A percentile compares a stretch with the other conserved stretches of the same genome.
phyloP scores from a whole-genome alignment of 164 flowering plant genomes.

The Chimonanthus salicifolius region DNA sequence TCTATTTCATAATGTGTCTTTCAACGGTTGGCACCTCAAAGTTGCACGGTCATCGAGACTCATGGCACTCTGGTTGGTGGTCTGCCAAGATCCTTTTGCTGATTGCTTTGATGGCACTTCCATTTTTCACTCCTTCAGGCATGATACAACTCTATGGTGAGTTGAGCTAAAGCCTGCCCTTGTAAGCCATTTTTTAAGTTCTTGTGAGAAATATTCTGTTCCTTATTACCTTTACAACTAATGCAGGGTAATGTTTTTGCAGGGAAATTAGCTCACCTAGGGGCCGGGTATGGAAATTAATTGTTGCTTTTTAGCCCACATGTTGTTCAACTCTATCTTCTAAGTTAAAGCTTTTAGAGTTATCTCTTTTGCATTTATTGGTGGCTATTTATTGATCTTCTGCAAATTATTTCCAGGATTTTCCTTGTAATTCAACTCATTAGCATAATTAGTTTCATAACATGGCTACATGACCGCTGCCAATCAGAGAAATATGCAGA shows the following conservation, averaged over 20 bases:
- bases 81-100: slow-evolving; percentile 49
- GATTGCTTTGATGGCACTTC: slow-evolving; percentile 39
- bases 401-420: slow-evolving; percentile 43
- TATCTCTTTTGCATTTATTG: background rate
- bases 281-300: slow-evolving; percentile 68
- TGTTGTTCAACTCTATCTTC: background rate
- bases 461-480: slow-evolving; percentile 68
- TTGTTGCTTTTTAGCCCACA: slow-evolving; percentile 2
- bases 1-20: slow-evolving; percentile 72
- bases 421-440: slow-evolving; percentile 84
- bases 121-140: slow-evolving; percentile 59
- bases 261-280: slow-evolving; percentile 86
- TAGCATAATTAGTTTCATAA: slow-evolving; percentile 82
- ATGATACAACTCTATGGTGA: slow-evolving; percentile 67
- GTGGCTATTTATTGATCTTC: background rate
- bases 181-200: background rate
- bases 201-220: background rate
- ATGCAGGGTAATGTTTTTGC: slow-evolving; percentile 17
- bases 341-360: background rate
- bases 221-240: background rate
- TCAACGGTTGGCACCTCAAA: slow-evolving; percentile 69
- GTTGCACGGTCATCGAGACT: slow-evolving; percentile 41
- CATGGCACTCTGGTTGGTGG: slow-evolving; percentile 97
- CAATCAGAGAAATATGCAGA: slow-evolving; percentile 48
- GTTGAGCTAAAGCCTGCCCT: slow-evolving; percentile 14